These are phyloP conservation scores for Sporothrix luriei DNA, from an alignment of 2,329 filamentous ascomycete species.

Conservation along the genomic window DNA sequence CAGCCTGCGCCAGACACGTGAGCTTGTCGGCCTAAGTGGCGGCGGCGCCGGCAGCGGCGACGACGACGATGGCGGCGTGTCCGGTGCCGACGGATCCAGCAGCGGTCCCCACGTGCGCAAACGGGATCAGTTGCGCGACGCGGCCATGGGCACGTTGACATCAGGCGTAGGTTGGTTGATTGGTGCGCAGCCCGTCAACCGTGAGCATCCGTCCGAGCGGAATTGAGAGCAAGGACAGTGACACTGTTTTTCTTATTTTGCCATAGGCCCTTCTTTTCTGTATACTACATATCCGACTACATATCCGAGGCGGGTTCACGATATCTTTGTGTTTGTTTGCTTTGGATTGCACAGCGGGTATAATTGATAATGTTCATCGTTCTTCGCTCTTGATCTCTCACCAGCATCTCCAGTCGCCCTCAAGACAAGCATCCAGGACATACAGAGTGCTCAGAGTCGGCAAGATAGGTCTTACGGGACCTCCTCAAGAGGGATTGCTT, in stretches of 20 bases:
- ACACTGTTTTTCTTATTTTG: background rate
- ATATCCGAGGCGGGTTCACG: background rate
- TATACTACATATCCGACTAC: background rate
- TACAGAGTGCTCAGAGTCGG: too few relatives aligned
- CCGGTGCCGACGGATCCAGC: conserved; percentile 29
- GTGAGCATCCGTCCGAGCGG: conserved; percentile 21
- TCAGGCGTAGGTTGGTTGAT: conserved; percentile 70
- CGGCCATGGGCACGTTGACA: conserved; percentile 66
- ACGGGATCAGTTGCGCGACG: conserved; percentile 70
- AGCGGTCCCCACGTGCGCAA: conserved; percentile 56
- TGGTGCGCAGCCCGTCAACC: conserved; percentile 54
- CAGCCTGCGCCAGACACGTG: conserved; percentile 50
- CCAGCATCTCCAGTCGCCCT: too few relatives aligned
- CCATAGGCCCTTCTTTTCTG: background rate
- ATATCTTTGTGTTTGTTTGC: background rate
- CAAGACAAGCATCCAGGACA: too few relatives aligned
- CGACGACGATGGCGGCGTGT: conserved; percentile 13
- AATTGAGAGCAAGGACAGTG: background rate
- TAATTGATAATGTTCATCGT: background rate
- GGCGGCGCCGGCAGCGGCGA: conserved; percentile 39
- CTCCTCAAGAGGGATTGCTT: too few relatives aligned
- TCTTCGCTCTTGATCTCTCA: too few relatives aligned
- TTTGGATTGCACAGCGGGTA: background rate
- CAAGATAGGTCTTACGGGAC: too few relatives aligned
- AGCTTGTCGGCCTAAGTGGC: conserved; percentile 36